phyloP scores from a whole-genome alignment of 176 grass and related monocot species.

The Aegilops tauschii region DNA sequence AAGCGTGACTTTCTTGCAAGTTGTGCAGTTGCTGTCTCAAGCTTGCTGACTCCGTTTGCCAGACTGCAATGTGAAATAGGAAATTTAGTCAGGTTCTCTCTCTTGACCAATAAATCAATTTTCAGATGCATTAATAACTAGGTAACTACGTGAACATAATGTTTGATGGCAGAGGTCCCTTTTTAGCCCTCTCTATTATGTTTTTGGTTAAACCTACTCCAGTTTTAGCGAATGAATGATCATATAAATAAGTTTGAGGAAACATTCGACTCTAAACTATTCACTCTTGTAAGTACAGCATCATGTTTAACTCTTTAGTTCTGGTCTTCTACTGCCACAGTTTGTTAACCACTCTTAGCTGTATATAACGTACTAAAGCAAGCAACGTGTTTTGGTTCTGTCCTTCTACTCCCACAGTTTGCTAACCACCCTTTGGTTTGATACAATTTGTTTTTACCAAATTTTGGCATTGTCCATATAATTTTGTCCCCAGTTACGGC shows the following conservation, averaged over 20 bases:
- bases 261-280: not conserved
- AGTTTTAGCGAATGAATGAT: not conserved
- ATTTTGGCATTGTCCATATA: not conserved
- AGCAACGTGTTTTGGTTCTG: not conserved
- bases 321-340: not conserved
- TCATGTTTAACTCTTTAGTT: not conserved
- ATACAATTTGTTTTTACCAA: not conserved
- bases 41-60: constrained; percentile 94
- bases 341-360: not conserved
- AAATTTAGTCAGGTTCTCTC: constrained; percentile 17
- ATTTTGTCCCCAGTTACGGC: not conserved
- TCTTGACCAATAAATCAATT: not conserved
- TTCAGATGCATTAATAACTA: not conserved
- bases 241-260: not conserved
- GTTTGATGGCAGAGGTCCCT: not conserved
- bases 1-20: constrained; percentile 80
- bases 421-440: not conserved
- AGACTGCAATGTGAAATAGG: constrained; percentile 26
- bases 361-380: not conserved
- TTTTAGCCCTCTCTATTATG: not conserved
- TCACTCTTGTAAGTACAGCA: not conserved
- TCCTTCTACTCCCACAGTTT: not conserved
- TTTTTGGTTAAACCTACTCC: not conserved
- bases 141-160: not conserved
- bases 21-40: constrained; percentile 28